Conservation (phyloP, 73 alveolate species). For the Tetrahymena malaccensis region DNA sequence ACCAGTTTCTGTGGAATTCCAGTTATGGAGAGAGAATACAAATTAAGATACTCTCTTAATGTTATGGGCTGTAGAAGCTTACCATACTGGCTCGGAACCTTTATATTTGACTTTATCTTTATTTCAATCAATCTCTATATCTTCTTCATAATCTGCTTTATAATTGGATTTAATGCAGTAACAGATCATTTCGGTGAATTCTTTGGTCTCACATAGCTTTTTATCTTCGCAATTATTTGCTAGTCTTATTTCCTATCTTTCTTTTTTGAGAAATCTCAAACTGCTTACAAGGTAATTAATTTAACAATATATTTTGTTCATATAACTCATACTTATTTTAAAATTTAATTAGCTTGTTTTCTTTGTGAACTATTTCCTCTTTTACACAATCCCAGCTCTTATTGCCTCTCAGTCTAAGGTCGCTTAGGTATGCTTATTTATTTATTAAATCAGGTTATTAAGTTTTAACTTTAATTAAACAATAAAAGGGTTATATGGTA, state of each 20-base stretch:
- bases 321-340: not conserved
- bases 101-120: slow-evolving; percentile 7
- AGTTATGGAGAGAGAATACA: slow-evolving; percentile 23
- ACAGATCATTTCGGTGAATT: slow-evolving; percentile 17
- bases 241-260: slow-evolving; percentile 7
- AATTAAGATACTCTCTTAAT: slow-evolving; percentile 4
- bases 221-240: slow-evolving; percentile 4
- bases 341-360: not conserved
- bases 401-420: not conserved
- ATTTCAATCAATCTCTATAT: not conserved
- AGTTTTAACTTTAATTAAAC: too few relatives aligned
- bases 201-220: not conserved
- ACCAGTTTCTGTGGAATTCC: not conserved
- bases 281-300: not conserved
- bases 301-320: not conserved
- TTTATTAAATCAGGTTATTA: too few relatives aligned
- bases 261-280: not conserved
- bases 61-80: slow-evolving; percentile 29
- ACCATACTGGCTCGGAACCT: slow-evolving; percentile 38
- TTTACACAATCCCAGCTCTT: not conserved
- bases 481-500: not conserved
- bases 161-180: not conserved
- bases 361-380: not conserved
- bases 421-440: not conserved
- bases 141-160: not conserved